Conservation (phyloP, 2,329 filamentous ascomycete genomes). For the Penicillium sp. region DNA sequence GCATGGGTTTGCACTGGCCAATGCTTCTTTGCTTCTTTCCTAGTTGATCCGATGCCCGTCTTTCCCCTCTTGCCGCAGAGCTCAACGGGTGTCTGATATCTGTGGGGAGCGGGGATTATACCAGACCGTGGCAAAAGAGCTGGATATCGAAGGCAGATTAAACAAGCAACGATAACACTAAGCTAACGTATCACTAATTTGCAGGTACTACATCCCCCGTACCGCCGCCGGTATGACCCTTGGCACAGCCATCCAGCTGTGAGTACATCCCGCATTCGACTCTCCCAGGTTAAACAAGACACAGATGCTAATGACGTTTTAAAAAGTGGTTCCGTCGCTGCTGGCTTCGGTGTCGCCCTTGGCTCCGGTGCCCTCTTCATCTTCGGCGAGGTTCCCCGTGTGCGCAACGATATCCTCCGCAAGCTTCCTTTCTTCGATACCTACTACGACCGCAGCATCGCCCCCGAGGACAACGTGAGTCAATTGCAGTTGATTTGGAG, state of each 20-base stretch:
- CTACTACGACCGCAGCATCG: constrained; percentile 57
- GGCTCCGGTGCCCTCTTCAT: constrained; percentile 63
- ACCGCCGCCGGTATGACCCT: constrained; percentile 52
- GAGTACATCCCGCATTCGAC: constrained; percentile 30
- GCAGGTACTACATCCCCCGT: constrained; percentile 50
- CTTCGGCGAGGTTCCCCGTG: constrained; percentile 62
- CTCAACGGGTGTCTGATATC: background rate
- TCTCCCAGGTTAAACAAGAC: background rate
- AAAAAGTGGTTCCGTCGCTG: constrained; percentile 47
- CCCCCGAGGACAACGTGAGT: constrained; percentile 62
- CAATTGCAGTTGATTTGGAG: background rate
- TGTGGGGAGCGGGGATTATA: background rate
- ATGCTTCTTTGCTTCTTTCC: background rate
- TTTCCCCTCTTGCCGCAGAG: background rate
- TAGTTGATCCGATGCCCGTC: background rate
- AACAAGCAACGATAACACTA: background rate
- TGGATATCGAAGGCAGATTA: background rate
- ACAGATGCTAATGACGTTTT: constrained; percentile 18
- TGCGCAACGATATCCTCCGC: constrained; percentile 61
- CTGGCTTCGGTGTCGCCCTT: constrained; percentile 56
- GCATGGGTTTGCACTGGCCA: background rate
- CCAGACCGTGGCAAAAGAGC: background rate
- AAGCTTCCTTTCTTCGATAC: constrained; percentile 58
- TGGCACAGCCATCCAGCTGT: constrained; percentile 45
- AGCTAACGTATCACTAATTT: constrained; percentile 2